Conservation (phyloP, 169 alveolate genomes). For the Amoebophrya sp. region DNA sequence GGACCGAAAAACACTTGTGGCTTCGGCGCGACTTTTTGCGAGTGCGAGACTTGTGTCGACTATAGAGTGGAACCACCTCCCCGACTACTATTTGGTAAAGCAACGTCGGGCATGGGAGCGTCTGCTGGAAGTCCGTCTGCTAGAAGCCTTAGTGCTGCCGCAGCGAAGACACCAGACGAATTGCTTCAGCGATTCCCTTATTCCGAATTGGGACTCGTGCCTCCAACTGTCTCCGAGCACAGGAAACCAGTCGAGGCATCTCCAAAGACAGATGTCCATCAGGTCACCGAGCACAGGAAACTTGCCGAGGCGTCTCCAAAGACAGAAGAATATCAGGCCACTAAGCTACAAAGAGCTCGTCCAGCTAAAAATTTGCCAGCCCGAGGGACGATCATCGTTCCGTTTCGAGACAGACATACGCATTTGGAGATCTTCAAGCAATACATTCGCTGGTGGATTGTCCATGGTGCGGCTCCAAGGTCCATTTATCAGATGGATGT, state of each 20-base stretch:
- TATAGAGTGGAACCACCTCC: neutral
- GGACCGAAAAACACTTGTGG: neutral
- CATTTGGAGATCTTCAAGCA: neutral
- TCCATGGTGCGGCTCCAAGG: neutral
- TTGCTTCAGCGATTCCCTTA: no score
- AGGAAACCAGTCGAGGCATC: neutral
- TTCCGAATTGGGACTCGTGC: neutral
- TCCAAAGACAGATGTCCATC: neutral
- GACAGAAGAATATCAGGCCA: neutral
- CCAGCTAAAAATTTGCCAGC: neutral
- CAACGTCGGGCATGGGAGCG: neutral
- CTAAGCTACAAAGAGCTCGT: neutral
- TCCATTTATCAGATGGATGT: neutral
- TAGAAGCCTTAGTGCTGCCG: neutral
- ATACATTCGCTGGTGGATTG: neutral
- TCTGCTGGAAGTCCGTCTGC: neutral
- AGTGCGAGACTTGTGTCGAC: constrained; percentile 31
- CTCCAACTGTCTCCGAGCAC: neutral
- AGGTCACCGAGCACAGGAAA: neutral
- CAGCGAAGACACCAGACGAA: no score
- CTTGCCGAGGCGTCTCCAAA: neutral
- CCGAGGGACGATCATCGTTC: constrained; percentile 16
- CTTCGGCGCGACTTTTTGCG: neutral
- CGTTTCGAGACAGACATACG: neutral
- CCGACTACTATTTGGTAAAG: no score